Evolutionary conservation across 164 flowering plant species (phyloP).

Genomic region (Vitis amurensis): DNA sequence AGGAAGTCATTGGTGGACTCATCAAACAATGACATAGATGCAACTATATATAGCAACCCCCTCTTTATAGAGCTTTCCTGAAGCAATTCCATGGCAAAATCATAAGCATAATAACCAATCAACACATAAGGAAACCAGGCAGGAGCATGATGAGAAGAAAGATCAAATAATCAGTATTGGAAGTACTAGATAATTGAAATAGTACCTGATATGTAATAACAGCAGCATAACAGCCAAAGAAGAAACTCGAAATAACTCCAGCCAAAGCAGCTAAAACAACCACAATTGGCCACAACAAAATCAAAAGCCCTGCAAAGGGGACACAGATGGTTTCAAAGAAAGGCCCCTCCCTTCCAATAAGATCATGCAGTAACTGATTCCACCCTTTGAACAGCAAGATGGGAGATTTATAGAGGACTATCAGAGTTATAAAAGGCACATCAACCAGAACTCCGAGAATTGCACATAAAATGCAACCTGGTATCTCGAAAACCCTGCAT

Average conservation of each 20-base stretch:
- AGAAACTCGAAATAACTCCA: constrained; percentile 30
- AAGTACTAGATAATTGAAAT: neutral
- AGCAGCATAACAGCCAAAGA: constrained; percentile 38
- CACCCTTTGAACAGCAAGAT: constrained; percentile 43
- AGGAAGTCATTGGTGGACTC: constrained; percentile 45
- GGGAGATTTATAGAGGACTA: constrained; percentile 38
- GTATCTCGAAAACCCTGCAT: constrained; percentile 35
- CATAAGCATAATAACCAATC: neutral
- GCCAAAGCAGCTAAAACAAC: constrained; percentile 25
- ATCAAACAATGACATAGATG: constrained; percentile 33
- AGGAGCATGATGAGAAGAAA: neutral
- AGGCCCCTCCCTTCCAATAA: constrained; percentile 43
- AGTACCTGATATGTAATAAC: constrained; percentile 40
- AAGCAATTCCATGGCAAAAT: neutral
- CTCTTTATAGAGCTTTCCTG: constrained; percentile 40
- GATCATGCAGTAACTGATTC: constrained; percentile 32
- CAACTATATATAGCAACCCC: constrained; percentile 35
- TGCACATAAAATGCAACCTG: constrained; percentile 34
- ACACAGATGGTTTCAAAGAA: constrained; percentile 43
- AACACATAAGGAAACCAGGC: too few species aligned
- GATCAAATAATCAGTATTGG: neutral
- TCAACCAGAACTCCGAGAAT: constrained; percentile 34
- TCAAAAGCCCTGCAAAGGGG: constrained; percentile 42
- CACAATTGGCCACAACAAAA: constrained; percentile 38
- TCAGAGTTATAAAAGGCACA: constrained; percentile 27